Evolutionary conservation across 352 stramenopile species (phyloP), one percentile per base, ranked within the genome.

Genomic region (Blastocystis sp.): DNA sequence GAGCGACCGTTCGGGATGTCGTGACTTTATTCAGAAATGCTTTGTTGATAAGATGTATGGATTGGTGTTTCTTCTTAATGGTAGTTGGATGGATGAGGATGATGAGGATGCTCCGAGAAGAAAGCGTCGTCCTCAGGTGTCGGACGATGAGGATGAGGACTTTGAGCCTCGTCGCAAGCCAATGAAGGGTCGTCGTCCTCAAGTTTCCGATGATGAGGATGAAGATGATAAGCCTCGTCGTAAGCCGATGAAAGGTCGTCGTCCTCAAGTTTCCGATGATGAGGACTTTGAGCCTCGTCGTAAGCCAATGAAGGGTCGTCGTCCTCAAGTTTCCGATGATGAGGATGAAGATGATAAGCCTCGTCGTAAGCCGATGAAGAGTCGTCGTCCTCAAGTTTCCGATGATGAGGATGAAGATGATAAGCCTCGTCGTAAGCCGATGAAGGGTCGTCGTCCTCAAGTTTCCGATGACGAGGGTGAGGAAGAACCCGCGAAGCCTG

Each of bases 1-100:
- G 2, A 36, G 34, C 16, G 75, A 85, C 29, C 27, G 21, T 16
- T 44, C 29, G 29, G 48, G 75, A 29, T 76, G 57, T 42, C 75
- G 75, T 16, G 29, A 85, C 21, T 85, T 85, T n/a, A 85, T 85
- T 29, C 57, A 85, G 75, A 85, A 85, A 38, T 85, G 75, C 40
- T 85, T 85, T 32, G 53, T 76, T 0, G 75, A 85, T 27, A 85
- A 85, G 53, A 75, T 72, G 73, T 84, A n/a, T 27, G 48, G 9
- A n/a, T 51, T 9, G 6, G 42, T 34, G 14, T 27, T 4, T 6
- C 9, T 24, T 72, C 4, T 84, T n/a, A 71, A 51, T 29, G n/a
- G 32, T 84, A 73, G 73, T 24, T 85, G 57, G 57, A 85, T 72
- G 53, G 75, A 72, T 36, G 53, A 67, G 9, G 48, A 79, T 44